A percentile compares a stretch with the other conserved stretches of the same genome.
Evolutionary conservation across 176 grass and related monocot genomes (phyloP).

Genomic region (Metroxylon sagu): DNA sequence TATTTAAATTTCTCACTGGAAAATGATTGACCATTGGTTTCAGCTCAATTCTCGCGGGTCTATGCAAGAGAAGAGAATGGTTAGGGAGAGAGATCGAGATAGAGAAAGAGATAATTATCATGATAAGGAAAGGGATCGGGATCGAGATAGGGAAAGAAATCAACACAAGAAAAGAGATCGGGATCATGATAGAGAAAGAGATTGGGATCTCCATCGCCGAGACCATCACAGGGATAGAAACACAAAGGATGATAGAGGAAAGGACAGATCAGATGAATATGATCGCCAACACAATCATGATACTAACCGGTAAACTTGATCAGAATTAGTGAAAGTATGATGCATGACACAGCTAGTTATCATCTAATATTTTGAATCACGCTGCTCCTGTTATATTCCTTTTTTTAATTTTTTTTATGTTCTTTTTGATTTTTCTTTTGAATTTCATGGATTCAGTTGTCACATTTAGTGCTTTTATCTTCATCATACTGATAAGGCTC

Average conservation of each 20-base stretch:
- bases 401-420: too few species aligned
- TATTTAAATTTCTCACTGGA: neutral
- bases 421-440: too few species aligned
- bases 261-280: constrained; percentile 6
- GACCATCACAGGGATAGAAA: constrained; percentile 14
- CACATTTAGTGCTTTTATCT: too few species aligned
- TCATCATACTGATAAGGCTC: too few species aligned
- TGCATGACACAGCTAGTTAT: too few species aligned
- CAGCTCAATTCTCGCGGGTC: neutral
- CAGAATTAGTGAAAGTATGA: neutral
- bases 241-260: constrained; percentile 13
- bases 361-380: too few species aligned
- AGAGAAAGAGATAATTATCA: neutral
- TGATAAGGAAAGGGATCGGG: neutral
- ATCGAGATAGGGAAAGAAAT: constrained; percentile 4
- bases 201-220: neutral
- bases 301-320: constrained; percentile 12
- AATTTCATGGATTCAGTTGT: too few species aligned
- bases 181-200: constrained; percentile 3
- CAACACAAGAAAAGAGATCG: constrained; percentile 12
- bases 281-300: neutral
- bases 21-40: neutral
- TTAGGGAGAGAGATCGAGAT: constrained; percentile 4
- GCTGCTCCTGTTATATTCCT: too few species aligned
- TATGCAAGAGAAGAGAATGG: neutral